phyloP scores from a whole-genome alignment of 1,284 basidiomycete species.

The Veloporphyrellus conicus region DNA sequence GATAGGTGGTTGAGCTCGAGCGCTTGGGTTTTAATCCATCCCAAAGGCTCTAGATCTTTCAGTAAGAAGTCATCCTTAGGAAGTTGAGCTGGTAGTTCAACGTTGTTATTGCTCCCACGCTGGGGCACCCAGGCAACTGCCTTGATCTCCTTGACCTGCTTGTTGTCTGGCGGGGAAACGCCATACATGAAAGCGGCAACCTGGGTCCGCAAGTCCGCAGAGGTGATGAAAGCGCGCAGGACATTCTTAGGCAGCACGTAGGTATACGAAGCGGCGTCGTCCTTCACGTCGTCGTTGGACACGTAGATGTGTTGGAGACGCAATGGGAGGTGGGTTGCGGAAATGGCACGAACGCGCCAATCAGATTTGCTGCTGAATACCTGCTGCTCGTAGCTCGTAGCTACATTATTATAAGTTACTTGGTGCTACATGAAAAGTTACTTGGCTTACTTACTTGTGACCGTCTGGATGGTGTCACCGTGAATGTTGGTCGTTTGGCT shows the following conservation, averaged over 20 bases:
- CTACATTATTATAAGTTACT: constrained; percentile 34
- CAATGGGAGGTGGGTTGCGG: constrained; percentile 91
- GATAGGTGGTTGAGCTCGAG: constrained; percentile 90
- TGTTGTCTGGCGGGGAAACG: constrained; percentile 89
- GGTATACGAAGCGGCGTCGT: constrained; percentile 90
- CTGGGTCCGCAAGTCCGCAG: constrained; percentile 93
- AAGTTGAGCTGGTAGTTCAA: constrained; percentile 82
- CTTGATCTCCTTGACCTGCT: constrained; percentile 98
- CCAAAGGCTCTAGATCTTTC: constrained; percentile 91
- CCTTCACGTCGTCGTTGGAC: constrained; percentile 97
- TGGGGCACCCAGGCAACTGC: constrained; percentile 95
- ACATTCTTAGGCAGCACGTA: constrained; percentile 98
- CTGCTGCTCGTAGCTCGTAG: constrained; percentile 97
- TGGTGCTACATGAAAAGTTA: neutral
- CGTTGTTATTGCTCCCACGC: constrained; percentile 89
- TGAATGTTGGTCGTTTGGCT: constrained; percentile 95
- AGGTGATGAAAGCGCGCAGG: constrained; percentile 89
- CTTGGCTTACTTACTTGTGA: constrained; percentile 67
- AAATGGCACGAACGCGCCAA: constrained; percentile 96
- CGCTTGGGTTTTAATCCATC: constrained; percentile 97
- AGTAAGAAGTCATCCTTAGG: constrained; percentile 93
- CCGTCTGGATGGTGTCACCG: constrained; percentile 93
- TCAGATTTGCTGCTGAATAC: constrained; percentile 98
- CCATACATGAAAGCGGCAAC: constrained; percentile 95
- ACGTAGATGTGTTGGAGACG: constrained; percentile 98